A percentile compares a stretch with the other conserved stretches of the same genome.
These are phyloP conservation scores for Meyerozyma elateridarum DNA, from an alignment of 1,139 yeast genomes.

Conservation along the genomic window DNA sequence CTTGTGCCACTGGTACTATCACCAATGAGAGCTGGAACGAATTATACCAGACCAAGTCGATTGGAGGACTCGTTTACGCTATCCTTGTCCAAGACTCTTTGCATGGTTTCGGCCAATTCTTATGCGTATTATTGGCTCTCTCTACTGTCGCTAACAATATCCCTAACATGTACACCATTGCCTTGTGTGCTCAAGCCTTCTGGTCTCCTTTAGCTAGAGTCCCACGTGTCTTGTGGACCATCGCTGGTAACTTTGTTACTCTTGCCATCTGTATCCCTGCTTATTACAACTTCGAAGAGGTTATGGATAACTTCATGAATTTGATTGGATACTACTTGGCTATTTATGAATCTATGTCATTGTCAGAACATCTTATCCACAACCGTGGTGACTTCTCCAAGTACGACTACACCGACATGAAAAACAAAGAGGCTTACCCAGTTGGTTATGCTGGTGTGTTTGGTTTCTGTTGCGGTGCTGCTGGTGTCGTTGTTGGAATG, in stretches of 20 bases:
- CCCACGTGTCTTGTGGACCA: conserved; percentile 15
- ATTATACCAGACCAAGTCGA: conserved; percentile 10
- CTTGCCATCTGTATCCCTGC: conserved; percentile 18
- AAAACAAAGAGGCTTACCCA: conserved; percentile 13
- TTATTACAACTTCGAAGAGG: conserved; percentile 14
- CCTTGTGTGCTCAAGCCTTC: conserved; percentile 15
- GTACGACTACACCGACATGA: conserved; percentile 13
- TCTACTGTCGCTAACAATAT: conserved; percentile 17
- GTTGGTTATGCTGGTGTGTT: conserved; percentile 15
- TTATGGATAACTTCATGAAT: conserved; percentile 18
- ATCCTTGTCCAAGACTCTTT: conserved; percentile 15
- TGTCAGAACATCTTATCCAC: conserved; percentile 15
- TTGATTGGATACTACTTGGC: conserved; percentile 18
- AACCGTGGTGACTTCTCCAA: conserved; percentile 12
- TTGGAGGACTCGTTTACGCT: conserved; percentile 16
- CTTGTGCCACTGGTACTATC: conserved; percentile 16
- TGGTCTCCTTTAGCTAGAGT: conserved; percentile 13
- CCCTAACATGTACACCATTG: conserved; percentile 18
- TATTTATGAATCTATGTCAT: conserved; percentile 14
- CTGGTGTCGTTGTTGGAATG: conserved; percentile 17
- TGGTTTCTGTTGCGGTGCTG: conserved; percentile 16
- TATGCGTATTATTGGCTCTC: conserved; percentile 15
- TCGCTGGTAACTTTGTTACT: conserved; percentile 14
- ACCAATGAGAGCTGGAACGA: conserved; percentile 12
- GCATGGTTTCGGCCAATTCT: conserved; percentile 16